A percentile compares a stretch with the other conserved stretches of the same genome.
These are phyloP conservation scores for Diaporthe eres DNA, from an alignment of 2,329 filamentous ascomycete species.

Conservation along the genomic window DNA sequence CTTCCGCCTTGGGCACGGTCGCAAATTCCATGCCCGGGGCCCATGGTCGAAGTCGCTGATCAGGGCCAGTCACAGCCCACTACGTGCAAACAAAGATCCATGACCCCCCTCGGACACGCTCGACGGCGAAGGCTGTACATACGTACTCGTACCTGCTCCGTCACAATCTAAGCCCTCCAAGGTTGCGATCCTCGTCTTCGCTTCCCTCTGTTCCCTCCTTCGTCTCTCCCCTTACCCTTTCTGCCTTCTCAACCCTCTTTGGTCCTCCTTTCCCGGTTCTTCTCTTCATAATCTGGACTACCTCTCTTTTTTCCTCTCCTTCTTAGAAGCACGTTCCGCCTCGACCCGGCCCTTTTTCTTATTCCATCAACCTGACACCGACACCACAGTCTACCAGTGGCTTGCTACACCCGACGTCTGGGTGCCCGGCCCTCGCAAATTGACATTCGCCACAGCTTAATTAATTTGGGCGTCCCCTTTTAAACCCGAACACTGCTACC, in stretches of 20 bases:
- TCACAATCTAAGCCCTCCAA: constrained; percentile 42
- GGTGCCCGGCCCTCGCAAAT: constrained; percentile 31
- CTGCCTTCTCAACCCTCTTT: constrained; percentile 33
- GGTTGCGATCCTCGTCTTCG: constrained; percentile 39
- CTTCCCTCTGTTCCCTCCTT: constrained; percentile 30
- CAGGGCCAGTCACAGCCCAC: constrained; percentile 2
- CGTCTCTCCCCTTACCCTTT: constrained; percentile 33
- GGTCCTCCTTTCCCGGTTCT: constrained; percentile 13
- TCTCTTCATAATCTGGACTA: constrained; percentile 1
- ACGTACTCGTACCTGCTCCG: constrained; percentile 21
- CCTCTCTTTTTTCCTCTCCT: constrained; percentile 21
- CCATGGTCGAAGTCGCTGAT: constrained; percentile 7
- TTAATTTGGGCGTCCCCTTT: constrained; percentile 37
- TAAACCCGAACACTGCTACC: not conserved
- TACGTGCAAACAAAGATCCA: constrained; percentile 8
- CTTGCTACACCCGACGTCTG: constrained; percentile 13
- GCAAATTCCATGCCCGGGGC: constrained; percentile 9
- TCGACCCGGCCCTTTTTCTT: constrained; percentile 11
- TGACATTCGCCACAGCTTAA: constrained; percentile 36
- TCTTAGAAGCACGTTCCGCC: not conserved
- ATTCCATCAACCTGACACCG: constrained; percentile 5
- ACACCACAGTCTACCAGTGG: constrained; percentile 10
- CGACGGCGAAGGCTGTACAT: constrained; percentile 17
- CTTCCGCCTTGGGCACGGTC: constrained; percentile 26
- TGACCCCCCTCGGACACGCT: constrained; percentile 16